Evolutionary conservation across 371 early-diverging fungal genomes (phyloP), one percentile per base, ranked within the genome.

Genomic region (Lichtheimia corymbifera): DNA sequence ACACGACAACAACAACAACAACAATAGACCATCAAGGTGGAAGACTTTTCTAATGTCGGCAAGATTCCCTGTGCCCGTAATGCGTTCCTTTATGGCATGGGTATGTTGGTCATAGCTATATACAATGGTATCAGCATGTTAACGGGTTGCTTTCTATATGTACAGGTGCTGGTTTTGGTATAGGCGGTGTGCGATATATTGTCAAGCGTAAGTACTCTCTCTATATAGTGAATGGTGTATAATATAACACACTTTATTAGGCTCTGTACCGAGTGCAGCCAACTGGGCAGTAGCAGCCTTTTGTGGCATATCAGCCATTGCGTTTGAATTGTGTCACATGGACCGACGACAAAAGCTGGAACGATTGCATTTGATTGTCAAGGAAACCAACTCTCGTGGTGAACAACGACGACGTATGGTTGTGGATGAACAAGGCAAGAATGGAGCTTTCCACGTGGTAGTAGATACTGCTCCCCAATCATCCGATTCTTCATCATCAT

Each of bases 261-360:
- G 65, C 2, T 40, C 62, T 2, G 58, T 80, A 3, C 67, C 72
- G 5, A 71, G 74, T 2, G 67, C 80, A 53, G 73, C 80, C 25
- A 80, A 80, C 45, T 80, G 80, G 80, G 77, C 80, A 15, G 80
- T 80, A 6, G 80, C 61, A n/a, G 57, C 73, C 0, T 80, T 80
- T 53, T 70, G 75, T 62, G 77, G 71, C 42, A 71, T 80, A 2
- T 74, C 80, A 24, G 56, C 59, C 4, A 58, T 77, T 27, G 65
- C 66, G 4, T 80, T 80, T 66, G 80, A 80, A 64, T 60, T 65
- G 61, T 80, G 80, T 57, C 75, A 77, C 40, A 73, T 75, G 72
- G 74, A 77, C 44, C 55, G 79, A 61, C 63, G 64, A 40, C 64
- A 66, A 35, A 79, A 75, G 41, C 47, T 75, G 35, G 79, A 79